A percentile compares a stretch with the other conserved stretches of the same genome.
phyloP scores from a whole-genome alignment of 306 rosid species.

The Acacia melanoxylon region DNA sequence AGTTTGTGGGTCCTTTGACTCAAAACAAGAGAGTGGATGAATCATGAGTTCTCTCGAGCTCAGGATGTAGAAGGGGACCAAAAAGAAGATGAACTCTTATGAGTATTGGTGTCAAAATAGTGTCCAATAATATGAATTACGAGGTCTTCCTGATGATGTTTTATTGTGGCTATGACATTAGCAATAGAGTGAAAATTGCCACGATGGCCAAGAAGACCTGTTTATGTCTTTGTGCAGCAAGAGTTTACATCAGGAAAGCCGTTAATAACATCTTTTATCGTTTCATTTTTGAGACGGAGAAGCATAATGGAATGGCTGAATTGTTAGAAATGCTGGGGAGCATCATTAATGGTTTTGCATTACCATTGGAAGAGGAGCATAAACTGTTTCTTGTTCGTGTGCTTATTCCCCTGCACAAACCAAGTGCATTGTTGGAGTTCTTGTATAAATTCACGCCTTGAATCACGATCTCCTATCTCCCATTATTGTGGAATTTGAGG shows the following conservation, averaged over 20 bases:
- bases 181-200: no score
- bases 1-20: no score
- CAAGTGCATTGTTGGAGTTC: conserved; percentile 73
- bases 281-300: conserved; percentile 66
- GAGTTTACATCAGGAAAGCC: conserved; percentile 61
- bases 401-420: conserved; percentile 66
- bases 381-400: conserved; percentile 65
- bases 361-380: conserved; percentile 78
- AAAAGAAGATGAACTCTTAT: no score
- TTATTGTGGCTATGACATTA: no score
- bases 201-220: no score
- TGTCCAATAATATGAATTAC: no score
- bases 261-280: conserved; percentile 62
- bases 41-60: no score
- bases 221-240: no score
- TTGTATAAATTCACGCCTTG: conserved; percentile 54
- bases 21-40: no score
- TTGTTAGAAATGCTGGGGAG: conserved; percentile 46
- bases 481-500: conserved; percentile 60
- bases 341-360: conserved; percentile 63
- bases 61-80: no score
- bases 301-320: conserved; percentile 60
- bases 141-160: no score
- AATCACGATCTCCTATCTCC: conserved; percentile 56
- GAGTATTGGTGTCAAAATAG: no score